phyloP scores from a whole-genome alignment of 2,329 filamentous ascomycete species.

The Penicillium polonicum region DNA sequence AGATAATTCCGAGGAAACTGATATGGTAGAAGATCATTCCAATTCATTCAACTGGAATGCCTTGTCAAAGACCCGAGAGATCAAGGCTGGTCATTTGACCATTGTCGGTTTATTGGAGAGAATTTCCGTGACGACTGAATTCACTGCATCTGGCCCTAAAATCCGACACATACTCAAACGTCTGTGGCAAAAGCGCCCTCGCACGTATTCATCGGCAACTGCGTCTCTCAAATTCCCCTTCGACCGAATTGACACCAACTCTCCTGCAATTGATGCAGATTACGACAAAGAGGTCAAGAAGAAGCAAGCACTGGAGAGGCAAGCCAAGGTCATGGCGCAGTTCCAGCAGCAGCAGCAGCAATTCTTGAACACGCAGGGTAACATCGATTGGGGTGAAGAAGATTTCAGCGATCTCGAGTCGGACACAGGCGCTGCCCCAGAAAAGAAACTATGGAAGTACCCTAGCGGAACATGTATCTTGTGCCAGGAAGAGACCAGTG shows the following conservation, averaged over 20 bases:
- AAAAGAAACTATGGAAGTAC: conserved; percentile 82
- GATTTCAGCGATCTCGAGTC: conserved; percentile 66
- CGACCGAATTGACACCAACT: conserved; percentile 77
- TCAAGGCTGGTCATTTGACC: conserved; percentile 44
- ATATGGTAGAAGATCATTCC: conserved; percentile 46
- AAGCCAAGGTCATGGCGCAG: conserved; percentile 94
- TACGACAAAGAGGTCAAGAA: conserved; percentile 75
- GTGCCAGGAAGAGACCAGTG: conserved; percentile 93
- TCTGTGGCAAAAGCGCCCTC: conserved; percentile 78
- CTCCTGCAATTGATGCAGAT: conserved; percentile 66
- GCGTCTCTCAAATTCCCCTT: conserved; percentile 60
- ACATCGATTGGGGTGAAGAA: conserved; percentile 83
- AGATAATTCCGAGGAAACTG: conserved; percentile 63
- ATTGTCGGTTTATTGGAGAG: conserved; percentile 55
- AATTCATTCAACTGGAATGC: conserved; percentile 73
- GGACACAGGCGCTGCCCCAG: conserved; percentile 52
- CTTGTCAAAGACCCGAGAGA: conserved; percentile 60
- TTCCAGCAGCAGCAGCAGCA: conserved; percentile 97
- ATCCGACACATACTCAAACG: conserved; percentile 78
- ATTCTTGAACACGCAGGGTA: conserved; percentile 85
- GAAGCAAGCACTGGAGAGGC: conserved; percentile 81
- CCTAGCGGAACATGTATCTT: conserved; percentile 91
- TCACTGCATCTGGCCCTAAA: conserved; percentile 80
- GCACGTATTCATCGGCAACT: conserved; percentile 68
- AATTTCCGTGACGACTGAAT: conserved; percentile 65